Conservation (phyloP, 768 basidiomycete genomes). For the Boletus reticulatus region DNA sequence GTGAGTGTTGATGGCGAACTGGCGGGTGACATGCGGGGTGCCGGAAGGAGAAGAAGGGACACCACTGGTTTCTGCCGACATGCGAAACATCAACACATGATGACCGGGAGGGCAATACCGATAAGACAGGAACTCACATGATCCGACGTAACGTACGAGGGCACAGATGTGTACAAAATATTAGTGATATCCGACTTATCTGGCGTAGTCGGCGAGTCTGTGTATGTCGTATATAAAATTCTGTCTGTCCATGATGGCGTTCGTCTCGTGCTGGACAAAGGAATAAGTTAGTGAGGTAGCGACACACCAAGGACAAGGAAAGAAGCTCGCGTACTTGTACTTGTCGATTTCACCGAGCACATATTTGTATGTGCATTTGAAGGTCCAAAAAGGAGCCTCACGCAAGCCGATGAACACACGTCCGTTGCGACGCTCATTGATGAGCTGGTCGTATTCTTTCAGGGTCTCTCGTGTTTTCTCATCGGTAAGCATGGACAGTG, state of each 20-base stretch:
- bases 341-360: conserved; percentile 75
- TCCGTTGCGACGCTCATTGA: conserved; percentile 59
- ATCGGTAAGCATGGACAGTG: conserved; percentile 41
- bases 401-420: conserved; percentile 67
- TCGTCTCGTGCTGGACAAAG: conserved; percentile 53
- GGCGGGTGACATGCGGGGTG: conserved; percentile 29
- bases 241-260: conserved; percentile 93
- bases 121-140: conserved; percentile 53
- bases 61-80: conserved; percentile 79
- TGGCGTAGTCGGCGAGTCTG: conserved; percentile 54
- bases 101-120: background rate
- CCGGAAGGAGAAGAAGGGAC: conserved; percentile 62
- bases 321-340: conserved; percentile 56
- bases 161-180: conserved; percentile 74
- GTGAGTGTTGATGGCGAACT: conserved; percentile 13
- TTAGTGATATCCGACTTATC: conserved; percentile 57
- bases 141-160: conserved; percentile 85
- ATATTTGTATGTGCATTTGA: conserved; percentile 93
- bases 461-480: conserved; percentile 55
- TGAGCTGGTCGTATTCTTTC: conserved; percentile 73
- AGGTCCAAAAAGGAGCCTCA: conserved; percentile 87
- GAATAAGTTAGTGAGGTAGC: background rate
- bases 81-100: background rate
- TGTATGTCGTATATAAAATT: conserved; percentile 77
- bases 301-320: background rate